Evolutionary conservation across 2,329 filamentous ascomycete genomes (phyloP).

Genomic region (Xylariaceae sp.): DNA sequence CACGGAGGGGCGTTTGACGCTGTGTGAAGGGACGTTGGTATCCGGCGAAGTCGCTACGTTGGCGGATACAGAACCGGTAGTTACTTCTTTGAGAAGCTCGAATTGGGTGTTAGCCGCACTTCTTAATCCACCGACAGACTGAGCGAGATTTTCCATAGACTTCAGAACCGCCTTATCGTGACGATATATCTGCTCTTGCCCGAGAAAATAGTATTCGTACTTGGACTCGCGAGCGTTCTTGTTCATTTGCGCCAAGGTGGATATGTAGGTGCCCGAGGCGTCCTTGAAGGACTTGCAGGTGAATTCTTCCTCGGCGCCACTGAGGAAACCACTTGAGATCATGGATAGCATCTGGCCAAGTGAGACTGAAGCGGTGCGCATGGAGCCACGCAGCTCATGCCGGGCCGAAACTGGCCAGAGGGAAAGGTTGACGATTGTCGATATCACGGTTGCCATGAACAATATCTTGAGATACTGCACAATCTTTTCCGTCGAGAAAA

Average conservation of each 20-base stretch:
- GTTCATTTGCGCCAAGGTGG: conserved; percentile 63
- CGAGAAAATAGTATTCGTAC: conserved; percentile 78
- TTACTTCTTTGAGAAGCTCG: conserved; percentile 64
- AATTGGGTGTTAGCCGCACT: conserved; percentile 90
- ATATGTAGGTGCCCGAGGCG: conserved; percentile 58
- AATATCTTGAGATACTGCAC: conserved; percentile 78
- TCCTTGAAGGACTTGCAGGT: conserved; percentile 58
- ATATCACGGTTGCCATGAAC: conserved; percentile 66
- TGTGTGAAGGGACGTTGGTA: conserved; percentile 30
- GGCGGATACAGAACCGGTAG: conserved; percentile 27
- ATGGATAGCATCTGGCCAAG: conserved; percentile 75
- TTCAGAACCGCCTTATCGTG: conserved; percentile 76
- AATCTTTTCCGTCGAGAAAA: conserved; percentile 77
- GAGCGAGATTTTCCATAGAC: conserved; percentile 77
- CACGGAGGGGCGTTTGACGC: conserved; percentile 21
- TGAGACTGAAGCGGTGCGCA: conserved; percentile 67
- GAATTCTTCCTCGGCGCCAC: conserved; percentile 73
- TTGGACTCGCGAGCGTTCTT: conserved; percentile 80
- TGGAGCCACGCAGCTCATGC: conserved; percentile 63
- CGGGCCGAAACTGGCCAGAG: conserved; percentile 76
- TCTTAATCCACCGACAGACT: conserved; percentile 82
- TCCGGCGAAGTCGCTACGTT: conserved; percentile 30
- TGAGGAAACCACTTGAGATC: conserved; percentile 78
- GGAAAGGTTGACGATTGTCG: conserved; percentile 68
- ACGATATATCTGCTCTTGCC: conserved; percentile 70